Conservation (phyloP, 2,329 filamentous ascomycete species). For the Claviceps fusiformis region DNA sequence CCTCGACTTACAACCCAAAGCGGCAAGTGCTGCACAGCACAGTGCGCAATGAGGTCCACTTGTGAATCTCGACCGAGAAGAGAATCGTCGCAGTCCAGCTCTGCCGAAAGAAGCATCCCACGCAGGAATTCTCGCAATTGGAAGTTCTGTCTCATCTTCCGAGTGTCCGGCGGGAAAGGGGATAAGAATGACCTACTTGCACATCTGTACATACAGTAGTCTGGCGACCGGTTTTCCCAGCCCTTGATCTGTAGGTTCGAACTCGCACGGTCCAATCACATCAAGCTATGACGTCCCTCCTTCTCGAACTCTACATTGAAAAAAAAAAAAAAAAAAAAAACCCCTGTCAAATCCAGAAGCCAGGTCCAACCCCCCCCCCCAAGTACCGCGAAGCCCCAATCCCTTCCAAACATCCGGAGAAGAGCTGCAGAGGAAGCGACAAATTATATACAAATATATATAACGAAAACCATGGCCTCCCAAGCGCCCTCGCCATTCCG, state of each 20-base stretch:
- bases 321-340: neutral
- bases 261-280: neutral
- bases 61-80: neutral
- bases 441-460: neutral
- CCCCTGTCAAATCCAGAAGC: no score
- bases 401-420: neutral
- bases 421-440: neutral
- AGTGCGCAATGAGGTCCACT: neutral
- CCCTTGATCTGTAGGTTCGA: neutral
- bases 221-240: neutral
- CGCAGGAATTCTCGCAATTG: no score
- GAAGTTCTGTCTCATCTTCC: no score
- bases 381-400: neutral
- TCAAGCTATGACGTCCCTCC: neutral
- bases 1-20: neutral
- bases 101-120: no score
- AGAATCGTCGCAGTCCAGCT: no score
- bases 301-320: neutral
- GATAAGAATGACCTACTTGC: neutral
- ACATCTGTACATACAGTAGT: neutral
- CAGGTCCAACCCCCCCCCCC: neutral
- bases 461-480: slow-evolving; percentile 16
- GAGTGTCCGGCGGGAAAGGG: neutral
- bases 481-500: slow-evolving; percentile 10
- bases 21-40: neutral